Conservation (phyloP, 768 basidiomycete genomes). For the Hygrocybe punicea region DNA sequence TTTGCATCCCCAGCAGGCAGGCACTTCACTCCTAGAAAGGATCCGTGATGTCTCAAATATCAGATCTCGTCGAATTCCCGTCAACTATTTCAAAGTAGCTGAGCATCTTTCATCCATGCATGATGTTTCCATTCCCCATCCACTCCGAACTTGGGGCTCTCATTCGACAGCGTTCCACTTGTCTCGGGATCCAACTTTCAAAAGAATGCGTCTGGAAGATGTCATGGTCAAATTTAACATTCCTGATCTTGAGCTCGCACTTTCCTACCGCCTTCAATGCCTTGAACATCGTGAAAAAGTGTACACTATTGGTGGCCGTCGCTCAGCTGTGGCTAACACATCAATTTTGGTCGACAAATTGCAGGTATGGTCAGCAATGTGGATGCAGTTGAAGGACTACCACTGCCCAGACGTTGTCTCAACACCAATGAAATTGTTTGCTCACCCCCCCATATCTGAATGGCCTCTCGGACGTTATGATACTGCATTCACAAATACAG, state of each 20-base stretch:
- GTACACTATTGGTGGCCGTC: conserved; percentile 7
- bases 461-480: conserved; percentile 23
- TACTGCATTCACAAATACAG: conserved; percentile 17
- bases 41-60: neutral
- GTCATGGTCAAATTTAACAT: conserved; percentile 20
- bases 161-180: conserved; percentile 24
- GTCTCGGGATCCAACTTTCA: conserved; percentile 16
- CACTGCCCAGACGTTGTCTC: conserved; percentile 18
- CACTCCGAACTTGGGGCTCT: conserved; percentile 13
- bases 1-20: neutral
- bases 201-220: conserved; percentile 18
- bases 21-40: neutral
- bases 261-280: conserved; percentile 19
- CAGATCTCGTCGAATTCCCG: neutral
- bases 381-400: conserved; percentile 24
- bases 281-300: neutral
- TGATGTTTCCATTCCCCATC: conserved; percentile 1
- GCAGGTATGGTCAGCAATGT: conserved; percentile 27
- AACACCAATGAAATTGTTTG: conserved; percentile 22
- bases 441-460: conserved; percentile 13
- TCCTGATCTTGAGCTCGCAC: conserved; percentile 25
- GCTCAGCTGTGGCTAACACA: neutral
- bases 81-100: conserved; percentile 10
- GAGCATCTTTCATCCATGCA: neutral
- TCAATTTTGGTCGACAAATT: conserved; percentile 20